Evolutionary conservation across 176 grass and related monocot species (phyloP).

Genomic region (Rhynchospora breviuscula): DNA sequence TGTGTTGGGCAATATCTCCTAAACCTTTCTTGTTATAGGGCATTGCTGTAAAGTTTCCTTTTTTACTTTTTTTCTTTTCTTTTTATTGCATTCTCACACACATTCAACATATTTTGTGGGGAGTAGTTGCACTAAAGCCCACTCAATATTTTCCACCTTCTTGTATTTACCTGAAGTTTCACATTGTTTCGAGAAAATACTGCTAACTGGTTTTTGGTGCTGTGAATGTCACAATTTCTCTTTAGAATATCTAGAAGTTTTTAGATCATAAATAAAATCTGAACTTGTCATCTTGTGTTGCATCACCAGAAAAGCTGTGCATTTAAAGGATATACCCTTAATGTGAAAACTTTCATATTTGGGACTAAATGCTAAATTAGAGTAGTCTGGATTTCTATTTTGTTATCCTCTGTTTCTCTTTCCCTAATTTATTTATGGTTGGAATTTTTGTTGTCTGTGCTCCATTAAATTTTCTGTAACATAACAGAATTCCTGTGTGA

Average conservation of each 20-base stretch:
- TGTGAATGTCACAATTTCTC: not conserved
- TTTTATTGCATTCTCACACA: not conserved
- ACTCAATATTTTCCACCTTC: not conserved
- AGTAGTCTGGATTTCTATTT: not conserved
- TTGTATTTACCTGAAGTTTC: not conserved
- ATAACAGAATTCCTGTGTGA: not conserved
- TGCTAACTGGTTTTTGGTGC: not conserved
- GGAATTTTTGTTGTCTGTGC: not conserved
- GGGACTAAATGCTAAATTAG: not conserved
- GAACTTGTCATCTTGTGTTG: no score
- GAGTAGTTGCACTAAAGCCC: not conserved
- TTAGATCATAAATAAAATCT: not conserved
- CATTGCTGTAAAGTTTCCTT: not conserved
- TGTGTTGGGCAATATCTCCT: constrained; percentile 20
- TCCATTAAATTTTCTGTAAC: not conserved
- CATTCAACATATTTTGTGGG: not conserved
- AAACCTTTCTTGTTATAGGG: not conserved
- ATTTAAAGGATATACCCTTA: not conserved
- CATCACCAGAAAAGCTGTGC: not conserved
- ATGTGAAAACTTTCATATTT: not conserved
- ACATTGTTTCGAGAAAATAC: not conserved
- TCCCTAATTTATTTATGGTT: not conserved
- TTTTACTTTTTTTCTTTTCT: not conserved
- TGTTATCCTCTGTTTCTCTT: not conserved
- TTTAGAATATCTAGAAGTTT: not conserved